phyloP scores from a whole-genome alignment of 768 basidiomycete species.

The Suillus subalutaceus region DNA sequence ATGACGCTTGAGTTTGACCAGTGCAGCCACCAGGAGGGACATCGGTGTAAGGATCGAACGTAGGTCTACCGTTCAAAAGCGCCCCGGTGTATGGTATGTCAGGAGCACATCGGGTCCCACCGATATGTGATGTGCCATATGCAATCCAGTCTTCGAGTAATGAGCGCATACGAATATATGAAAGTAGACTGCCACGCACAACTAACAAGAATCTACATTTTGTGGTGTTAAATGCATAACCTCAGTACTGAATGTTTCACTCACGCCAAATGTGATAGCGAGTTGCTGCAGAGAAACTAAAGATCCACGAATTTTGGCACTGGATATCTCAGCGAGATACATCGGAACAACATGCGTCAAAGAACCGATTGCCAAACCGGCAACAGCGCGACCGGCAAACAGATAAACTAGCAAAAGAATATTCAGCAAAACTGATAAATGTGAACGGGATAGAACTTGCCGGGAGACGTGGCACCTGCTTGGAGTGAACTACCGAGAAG shows the following conservation, averaged over 20 bases:
- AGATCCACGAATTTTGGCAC: slow-evolving; percentile 40
- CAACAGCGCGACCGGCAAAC: slow-evolving; percentile 33
- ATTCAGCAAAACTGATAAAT: background rate
- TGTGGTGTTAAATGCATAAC: slow-evolving; percentile 1
- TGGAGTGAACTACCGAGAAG: slow-evolving; percentile 35
- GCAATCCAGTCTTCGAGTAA: slow-evolving; percentile 33
- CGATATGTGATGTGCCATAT: slow-evolving; percentile 37
- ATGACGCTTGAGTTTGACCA: slow-evolving; percentile 33
- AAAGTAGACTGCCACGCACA: slow-evolving; percentile 22
- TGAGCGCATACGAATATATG: too few species aligned
- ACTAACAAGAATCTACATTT: slow-evolving; percentile 33
- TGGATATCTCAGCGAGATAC: slow-evolving; percentile 43
- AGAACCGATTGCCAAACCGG: slow-evolving; percentile 22
- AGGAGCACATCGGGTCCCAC: slow-evolving; percentile 34
- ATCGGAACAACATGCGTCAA: slow-evolving; percentile 32
- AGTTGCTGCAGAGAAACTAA: slow-evolving; percentile 40
- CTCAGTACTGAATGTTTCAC: slow-evolving; percentile 11
- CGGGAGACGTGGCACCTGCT: slow-evolving; percentile 29
- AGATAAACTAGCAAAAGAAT: slow-evolving; percentile 23
- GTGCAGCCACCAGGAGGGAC: slow-evolving; percentile 35
- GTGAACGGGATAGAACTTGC: slow-evolving; percentile 13
- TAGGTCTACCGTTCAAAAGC: slow-evolving; percentile 35
- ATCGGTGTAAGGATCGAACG: slow-evolving; percentile 32
- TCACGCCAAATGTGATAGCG: slow-evolving; percentile 38
- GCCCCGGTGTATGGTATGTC: slow-evolving; percentile 33